These are phyloP conservation scores for Apiotrichum porosum DNA, from an alignment of 1,284 basidiomycete genomes.

Conservation along the genomic window DNA sequence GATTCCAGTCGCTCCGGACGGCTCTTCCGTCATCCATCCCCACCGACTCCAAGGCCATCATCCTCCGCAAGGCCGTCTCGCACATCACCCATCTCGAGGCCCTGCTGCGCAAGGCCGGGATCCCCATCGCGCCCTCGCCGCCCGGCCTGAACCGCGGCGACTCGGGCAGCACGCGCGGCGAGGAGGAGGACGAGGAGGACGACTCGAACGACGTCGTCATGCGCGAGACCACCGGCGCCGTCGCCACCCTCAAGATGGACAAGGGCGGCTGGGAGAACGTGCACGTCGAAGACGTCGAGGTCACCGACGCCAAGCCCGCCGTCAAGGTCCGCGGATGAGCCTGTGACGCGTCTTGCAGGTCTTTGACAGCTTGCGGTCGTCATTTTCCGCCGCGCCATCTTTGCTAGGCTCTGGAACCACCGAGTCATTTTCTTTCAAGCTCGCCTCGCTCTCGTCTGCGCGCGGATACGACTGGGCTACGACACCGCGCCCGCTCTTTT, in stretches of 20 bases:
- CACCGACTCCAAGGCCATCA: conserved; percentile 44
- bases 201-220: conserved; percentile 8
- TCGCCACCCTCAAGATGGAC: conserved; percentile 9
- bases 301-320: not conserved
- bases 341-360: too few relatives aligned
- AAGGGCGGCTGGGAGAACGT: conserved; percentile 5
- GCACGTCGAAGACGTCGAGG: conserved; percentile 16
- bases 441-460: too few relatives aligned
- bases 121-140: conserved; percentile 3
- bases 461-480: too few relatives aligned
- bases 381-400: too few relatives aligned
- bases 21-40: conserved; percentile 32
- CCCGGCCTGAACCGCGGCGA: not conserved
- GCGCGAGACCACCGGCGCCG: conserved; percentile 8
- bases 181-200: conserved; percentile 8
- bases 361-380: too few relatives aligned
- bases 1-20: conserved; percentile 34
- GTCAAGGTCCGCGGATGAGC: too few relatives aligned
- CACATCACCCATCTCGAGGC: conserved; percentile 39
- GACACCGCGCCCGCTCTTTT: too few relatives aligned
- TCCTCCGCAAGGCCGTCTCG: conserved; percentile 42
- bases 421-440: too few relatives aligned
- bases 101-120: conserved; percentile 24
- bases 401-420: too few relatives aligned
- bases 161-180: not conserved